Conservation (phyloP, 2,329 filamentous ascomycete species). For the Simplicillium aogashimaense region DNA sequence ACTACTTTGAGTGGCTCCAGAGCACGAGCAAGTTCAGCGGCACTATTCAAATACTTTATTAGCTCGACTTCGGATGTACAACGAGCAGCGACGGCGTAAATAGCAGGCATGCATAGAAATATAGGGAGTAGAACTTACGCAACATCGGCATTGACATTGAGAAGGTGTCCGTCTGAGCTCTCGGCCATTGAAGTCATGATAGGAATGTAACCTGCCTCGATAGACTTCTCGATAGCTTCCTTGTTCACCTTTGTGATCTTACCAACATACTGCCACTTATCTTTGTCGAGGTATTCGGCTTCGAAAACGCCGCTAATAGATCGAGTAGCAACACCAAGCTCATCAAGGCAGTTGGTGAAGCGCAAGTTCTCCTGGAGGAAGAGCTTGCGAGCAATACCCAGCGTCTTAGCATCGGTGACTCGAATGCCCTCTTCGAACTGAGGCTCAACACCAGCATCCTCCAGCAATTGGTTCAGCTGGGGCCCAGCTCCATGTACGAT, state of each 20-base stretch:
- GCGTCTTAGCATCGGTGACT: slow-evolving; percentile 89
- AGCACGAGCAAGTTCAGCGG: slow-evolving; percentile 80
- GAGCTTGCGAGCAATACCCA: slow-evolving; percentile 80
- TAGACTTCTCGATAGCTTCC: slow-evolving; percentile 79
- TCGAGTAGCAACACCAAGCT: slow-evolving; percentile 78
- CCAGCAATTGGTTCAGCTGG: slow-evolving; percentile 84
- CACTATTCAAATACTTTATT: slow-evolving; percentile 19
- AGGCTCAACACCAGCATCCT: slow-evolving; percentile 86
- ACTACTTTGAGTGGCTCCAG: slow-evolving; percentile 95
- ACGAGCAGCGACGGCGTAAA: too few relatives aligned
- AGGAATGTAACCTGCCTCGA: slow-evolving; percentile 82
- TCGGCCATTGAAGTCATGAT: slow-evolving; percentile 96
- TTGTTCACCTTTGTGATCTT: slow-evolving; percentile 93
- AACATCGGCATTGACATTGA: slow-evolving; percentile 97
- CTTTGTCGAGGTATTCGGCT: slow-evolving; percentile 91
- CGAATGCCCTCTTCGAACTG: slow-evolving; percentile 95
- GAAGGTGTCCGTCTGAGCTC: slow-evolving; percentile 77
- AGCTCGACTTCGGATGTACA: too few relatives aligned
- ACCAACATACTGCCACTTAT: slow-evolving; percentile 91
- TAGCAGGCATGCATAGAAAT: too few relatives aligned
- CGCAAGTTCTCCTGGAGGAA: slow-evolving; percentile 95
- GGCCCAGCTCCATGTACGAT: slow-evolving; percentile 93
- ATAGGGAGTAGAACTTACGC: slow-evolving; percentile 28
- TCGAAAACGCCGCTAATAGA: slow-evolving; percentile 87
- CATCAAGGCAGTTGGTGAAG: slow-evolving; percentile 80